Conservation (phyloP, 495 filamentous ascomycete genomes). For the Evernia prunastri region DNA sequence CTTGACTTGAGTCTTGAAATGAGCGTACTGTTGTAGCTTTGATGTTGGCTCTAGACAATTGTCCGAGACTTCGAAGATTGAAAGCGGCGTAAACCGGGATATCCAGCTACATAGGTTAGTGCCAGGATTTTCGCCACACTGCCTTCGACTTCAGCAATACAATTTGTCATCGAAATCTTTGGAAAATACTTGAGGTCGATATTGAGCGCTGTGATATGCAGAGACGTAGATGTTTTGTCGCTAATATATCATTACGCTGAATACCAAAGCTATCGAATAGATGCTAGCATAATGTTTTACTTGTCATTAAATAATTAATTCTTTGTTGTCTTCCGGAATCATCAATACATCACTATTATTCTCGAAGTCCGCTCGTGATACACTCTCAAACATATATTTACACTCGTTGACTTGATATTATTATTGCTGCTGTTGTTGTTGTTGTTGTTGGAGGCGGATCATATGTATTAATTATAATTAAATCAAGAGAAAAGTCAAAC, state of each 20-base stretch:
- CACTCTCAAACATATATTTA: too few species aligned
- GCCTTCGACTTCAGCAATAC: neutral
- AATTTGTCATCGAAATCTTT: neutral
- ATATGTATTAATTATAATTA: neutral
- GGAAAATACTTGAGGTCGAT: neutral
- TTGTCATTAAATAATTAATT: too few species aligned
- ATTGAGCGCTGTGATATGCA: too few species aligned
- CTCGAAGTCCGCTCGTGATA: neutral
- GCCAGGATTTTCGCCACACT: neutral
- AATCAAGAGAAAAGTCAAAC: neutral
- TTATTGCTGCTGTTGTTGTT: too few species aligned
- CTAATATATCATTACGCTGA: neutral
- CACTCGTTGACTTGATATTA: too few species aligned
- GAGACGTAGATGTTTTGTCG: too few species aligned
- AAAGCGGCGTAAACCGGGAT: slow-evolving; percentile 1
- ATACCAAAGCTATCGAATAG: neutral
- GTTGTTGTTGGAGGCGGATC: neutral
- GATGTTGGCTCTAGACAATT: neutral
- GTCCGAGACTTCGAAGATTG: neutral
- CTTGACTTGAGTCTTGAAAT: neutral
- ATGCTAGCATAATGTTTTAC: too few species aligned
- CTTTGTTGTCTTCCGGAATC: too few species aligned
- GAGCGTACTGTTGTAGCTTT: neutral
- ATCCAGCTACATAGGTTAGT: too few species aligned
- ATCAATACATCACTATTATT: too few species aligned